A percentile compares a stretch with the other conserved stretches of the same genome.
phyloP scores from a whole-genome alignment of 805 yeast species.

The Pichia scutulata region DNA sequence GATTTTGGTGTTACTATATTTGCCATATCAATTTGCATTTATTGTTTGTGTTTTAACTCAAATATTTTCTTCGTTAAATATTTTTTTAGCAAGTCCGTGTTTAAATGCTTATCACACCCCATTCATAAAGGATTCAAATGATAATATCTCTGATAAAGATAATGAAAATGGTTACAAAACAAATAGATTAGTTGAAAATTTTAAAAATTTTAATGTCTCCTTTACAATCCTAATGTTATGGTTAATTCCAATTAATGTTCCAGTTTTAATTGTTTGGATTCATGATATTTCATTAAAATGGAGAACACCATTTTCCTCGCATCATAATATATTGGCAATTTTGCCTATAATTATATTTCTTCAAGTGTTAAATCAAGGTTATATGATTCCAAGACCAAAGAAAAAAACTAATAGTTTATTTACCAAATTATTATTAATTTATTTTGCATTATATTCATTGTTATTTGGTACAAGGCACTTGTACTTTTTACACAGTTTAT shows the following conservation, averaged over 20 bases:
- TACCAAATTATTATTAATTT: constrained; percentile 35
- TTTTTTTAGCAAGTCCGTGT: background rate
- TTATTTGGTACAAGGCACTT: constrained; percentile 74
- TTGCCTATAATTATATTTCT: constrained; percentile 61
- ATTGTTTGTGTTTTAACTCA: constrained; percentile 55
- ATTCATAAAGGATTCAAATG: background rate
- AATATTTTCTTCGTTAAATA: constrained; percentile 14
- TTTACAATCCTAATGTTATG: constrained; percentile 63
- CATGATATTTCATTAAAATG: constrained; percentile 72
- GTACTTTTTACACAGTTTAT: constrained; percentile 76
- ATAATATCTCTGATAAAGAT: background rate
- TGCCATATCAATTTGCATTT: constrained; percentile 80
- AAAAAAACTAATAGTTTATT: constrained; percentile 22
- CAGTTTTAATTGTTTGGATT: constrained; percentile 71
- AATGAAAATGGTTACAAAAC: background rate
- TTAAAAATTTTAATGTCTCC: constrained; percentile 55
- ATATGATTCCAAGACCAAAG: constrained; percentile 34
- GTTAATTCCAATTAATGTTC: constrained; percentile 72
- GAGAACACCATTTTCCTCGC: constrained; percentile 81
- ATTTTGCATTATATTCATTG: constrained; percentile 52
- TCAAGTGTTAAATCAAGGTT: constrained; percentile 43
- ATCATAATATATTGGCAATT: constrained; percentile 74
- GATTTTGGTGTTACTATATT: constrained; percentile 32
- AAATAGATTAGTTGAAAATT: constrained; percentile 18
- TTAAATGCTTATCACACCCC: constrained; percentile 6